Conservation (phyloP, 139 green algal species). For the Chlorella sp. region DNA sequence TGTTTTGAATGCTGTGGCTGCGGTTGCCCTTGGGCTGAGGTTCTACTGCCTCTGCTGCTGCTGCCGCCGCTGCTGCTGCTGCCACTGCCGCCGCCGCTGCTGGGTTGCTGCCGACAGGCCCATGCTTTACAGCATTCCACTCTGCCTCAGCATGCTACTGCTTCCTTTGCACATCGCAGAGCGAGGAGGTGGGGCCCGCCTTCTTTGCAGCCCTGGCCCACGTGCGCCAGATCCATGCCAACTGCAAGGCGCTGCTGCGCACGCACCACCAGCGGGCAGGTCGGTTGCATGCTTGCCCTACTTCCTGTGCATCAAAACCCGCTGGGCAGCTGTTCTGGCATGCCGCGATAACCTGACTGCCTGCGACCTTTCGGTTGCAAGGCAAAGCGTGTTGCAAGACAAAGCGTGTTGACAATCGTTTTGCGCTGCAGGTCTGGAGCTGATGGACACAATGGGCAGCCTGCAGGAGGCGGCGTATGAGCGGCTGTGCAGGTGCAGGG, state of each 20-base stretch:
- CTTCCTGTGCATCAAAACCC: too few relatives aligned
- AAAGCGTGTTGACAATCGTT: background rate
- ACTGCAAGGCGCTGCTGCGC: constrained; percentile 90
- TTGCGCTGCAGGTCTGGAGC: constrained; percentile 78
- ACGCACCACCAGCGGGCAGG: constrained; percentile 94
- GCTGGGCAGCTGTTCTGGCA: too few relatives aligned
- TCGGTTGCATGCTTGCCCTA: background rate
- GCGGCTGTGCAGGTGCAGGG: constrained; percentile 84
- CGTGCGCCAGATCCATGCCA: constrained; percentile 92
- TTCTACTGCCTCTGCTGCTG: too few relatives aligned
- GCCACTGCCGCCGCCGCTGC: background rate
- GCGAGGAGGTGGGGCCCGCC: constrained; percentile 76
- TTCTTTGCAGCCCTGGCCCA: constrained; percentile 94
- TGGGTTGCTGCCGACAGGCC: too few relatives aligned
- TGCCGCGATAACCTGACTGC: too few relatives aligned
- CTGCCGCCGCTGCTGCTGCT: background rate
- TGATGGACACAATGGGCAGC: constrained; percentile 96
- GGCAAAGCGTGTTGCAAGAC: too few relatives aligned
- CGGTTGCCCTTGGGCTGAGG: too few relatives aligned
- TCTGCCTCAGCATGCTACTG: too few relatives aligned
- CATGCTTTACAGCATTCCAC: too few relatives aligned
- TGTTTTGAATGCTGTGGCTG: too few relatives aligned
- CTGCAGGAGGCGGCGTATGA: constrained; percentile 97
- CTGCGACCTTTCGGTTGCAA: too few relatives aligned
- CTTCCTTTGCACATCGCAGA: constrained; percentile 83